Conservation (phyloP, 1,284 basidiomycete genomes). For the Moesziomyces globuligerus region DNA sequence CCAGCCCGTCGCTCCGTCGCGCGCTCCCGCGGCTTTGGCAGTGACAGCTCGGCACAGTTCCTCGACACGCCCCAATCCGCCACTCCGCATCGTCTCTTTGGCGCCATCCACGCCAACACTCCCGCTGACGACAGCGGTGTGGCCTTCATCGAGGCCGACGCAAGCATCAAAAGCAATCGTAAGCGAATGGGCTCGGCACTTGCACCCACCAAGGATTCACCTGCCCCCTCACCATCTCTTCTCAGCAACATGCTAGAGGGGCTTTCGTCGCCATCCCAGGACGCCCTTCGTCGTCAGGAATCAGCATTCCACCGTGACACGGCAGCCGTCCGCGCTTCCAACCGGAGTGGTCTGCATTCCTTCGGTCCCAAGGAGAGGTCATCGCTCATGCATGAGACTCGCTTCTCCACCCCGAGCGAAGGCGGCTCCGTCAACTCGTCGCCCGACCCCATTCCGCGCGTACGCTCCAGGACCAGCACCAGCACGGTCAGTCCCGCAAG, state of each 20-base stretch:
- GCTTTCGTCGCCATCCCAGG: constrained; percentile 33
- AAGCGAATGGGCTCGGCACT: constrained; percentile 23
- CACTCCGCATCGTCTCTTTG: constrained; percentile 34
- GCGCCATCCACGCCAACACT: constrained; percentile 17
- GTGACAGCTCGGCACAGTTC: constrained; percentile 5
- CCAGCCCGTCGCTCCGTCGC: constrained; percentile 24
- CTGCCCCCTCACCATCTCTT: constrained; percentile 1
- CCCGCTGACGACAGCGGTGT: constrained; percentile 50
- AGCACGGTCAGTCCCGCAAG: constrained; percentile 29
- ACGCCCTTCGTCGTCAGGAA: constrained; percentile 33
- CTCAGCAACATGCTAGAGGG: constrained; percentile 23
- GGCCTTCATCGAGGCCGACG: constrained; percentile 36
- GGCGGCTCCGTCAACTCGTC: constrained; percentile 33
- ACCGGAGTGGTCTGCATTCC: constrained; percentile 14
- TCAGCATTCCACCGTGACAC: constrained; percentile 41
- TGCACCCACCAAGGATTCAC: constrained; percentile 16
- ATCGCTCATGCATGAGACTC: constrained; percentile 49
- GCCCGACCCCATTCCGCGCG: constrained; percentile 33
- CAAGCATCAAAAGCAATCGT: constrained; percentile 27
- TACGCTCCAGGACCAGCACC: constrained; percentile 32
- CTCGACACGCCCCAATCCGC: constrained; percentile 24
- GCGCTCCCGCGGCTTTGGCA: constrained; percentile 7
- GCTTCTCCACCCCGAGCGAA: constrained; percentile 40
- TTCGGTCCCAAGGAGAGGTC: constrained; percentile 54
- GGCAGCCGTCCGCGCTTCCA: constrained; percentile 23